These are phyloP conservation scores for Cymbopogon flexuosus DNA, from an alignment of 202 grass and related monocot species.

Conservation along the genomic window DNA sequence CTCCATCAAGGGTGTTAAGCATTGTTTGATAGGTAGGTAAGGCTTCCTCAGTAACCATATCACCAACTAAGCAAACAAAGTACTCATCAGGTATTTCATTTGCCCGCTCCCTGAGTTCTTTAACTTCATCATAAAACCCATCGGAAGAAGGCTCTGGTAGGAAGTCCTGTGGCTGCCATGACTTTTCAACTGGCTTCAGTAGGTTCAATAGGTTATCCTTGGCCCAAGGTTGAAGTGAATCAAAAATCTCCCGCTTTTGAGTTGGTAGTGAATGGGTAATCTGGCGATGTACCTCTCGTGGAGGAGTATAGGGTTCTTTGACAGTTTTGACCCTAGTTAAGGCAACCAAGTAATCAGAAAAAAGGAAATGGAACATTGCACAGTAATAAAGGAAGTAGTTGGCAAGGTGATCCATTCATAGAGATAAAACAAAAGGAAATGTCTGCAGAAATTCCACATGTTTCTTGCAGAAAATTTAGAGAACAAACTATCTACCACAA, in stretches of 20 bases:
- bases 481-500: not conserved
- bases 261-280: slow-evolving; percentile 66
- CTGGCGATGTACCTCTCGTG: slow-evolving; percentile 53
- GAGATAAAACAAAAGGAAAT: not conserved
- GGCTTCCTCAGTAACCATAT: slow-evolving; percentile 98
- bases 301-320: slow-evolving; percentile 56
- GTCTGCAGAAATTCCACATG: not conserved
- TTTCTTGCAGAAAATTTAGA: not conserved
- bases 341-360: slow-evolving; percentile 30
- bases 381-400: not conserved
- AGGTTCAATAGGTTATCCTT: slow-evolving; percentile 58
- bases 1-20: slow-evolving; percentile 84
- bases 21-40: slow-evolving; percentile 95
- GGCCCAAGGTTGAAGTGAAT: slow-evolving; percentile 67
- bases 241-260: slow-evolving; percentile 61
- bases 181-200: slow-evolving; percentile 74
- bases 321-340: slow-evolving; percentile 48
- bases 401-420: not conserved
- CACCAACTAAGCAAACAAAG: slow-evolving; percentile 91
- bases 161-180: slow-evolving; percentile 82
- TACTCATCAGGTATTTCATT: slow-evolving; percentile 91
- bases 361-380: not conserved
- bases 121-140: slow-evolving; percentile 73
- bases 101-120: slow-evolving; percentile 52
- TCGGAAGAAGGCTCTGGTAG: slow-evolving; percentile 64